Conservation (phyloP, 768 basidiomycete genomes). For the Dendrothele bispora region DNA sequence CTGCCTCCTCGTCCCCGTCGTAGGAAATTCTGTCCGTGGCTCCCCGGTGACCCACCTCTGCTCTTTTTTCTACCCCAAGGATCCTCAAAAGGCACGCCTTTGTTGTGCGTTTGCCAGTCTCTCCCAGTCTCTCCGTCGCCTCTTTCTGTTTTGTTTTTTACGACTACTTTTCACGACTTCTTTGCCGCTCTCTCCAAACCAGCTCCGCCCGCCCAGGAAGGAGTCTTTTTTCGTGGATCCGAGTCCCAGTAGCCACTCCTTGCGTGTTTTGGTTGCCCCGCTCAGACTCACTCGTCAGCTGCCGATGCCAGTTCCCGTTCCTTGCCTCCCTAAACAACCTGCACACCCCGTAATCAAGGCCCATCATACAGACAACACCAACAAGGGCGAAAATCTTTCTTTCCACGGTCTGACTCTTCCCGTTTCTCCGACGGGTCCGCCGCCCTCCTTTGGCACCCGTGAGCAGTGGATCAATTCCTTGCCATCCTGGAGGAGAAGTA, state of each 20-base stretch:
- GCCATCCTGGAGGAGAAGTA: conserved; percentile 70
- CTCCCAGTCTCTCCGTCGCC: conserved; percentile 13
- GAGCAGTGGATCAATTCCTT: conserved; percentile 76
- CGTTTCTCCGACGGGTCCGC: conserved; percentile 57
- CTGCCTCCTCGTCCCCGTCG: conserved; percentile 26
- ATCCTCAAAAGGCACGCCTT: conserved; percentile 87
- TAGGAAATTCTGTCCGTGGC: conserved; percentile 3
- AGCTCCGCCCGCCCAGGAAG: conserved; percentile 39
- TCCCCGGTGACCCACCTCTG: conserved; percentile 21
- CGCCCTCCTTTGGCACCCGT: conserved; percentile 62
- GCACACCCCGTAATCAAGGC: conserved; percentile 70
- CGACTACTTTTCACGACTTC: conserved; percentile 74
- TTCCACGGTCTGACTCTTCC: conserved; percentile 61
- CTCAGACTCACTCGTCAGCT: conserved; percentile 37
- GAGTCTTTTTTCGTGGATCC: conserved; percentile 35
- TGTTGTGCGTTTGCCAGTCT: conserved; percentile 81
- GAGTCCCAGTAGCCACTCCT: conserved; percentile 37
- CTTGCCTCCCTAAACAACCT: conserved; percentile 53
- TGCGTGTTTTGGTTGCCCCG: conserved; percentile 45
- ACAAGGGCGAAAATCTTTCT: conserved; percentile 39
- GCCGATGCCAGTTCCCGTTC: conserved; percentile 90
- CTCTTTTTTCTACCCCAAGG: conserved; percentile 25
- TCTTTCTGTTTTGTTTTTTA: conserved; percentile 39
- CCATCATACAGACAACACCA: conserved; percentile 43
- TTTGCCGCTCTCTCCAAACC: conserved; percentile 36